Evolutionary conservation across 2,329 filamentous ascomycete species (phyloP), one percentile per base, ranked within the genome.

Genomic region (Colletotrichum plurivorum): DNA sequence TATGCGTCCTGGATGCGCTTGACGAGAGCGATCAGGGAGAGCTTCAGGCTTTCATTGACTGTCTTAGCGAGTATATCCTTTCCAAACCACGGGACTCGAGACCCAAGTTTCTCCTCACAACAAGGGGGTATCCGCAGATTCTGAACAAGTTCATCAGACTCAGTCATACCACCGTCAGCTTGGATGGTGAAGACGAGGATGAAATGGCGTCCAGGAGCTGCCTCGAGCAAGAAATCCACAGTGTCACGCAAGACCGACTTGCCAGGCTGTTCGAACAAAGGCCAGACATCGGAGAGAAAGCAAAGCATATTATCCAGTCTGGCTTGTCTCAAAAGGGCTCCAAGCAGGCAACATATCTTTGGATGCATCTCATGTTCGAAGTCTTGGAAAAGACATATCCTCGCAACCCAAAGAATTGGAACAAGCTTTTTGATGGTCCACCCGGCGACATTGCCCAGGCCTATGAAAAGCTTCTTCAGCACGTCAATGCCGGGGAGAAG

Each of bases 321-420:
- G 41, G 41, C 3, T 43, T 58, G 0, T 5, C 16, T 10, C 8
- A 36, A 8, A 27, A 48, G 0, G 9, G 41, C 1, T 13, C 15
- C 31, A 18, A 48, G 10, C 55, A 58, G 43, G 48, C 41, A 6
- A 58, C 41, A 1, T 48, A 58, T 20, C 25, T 58, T 10, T 58
- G 55, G 55, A 48, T 58, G 43, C 41, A 58, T 22, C 43, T 58
- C 15, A 48, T 58, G 41, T 39, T 58, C 18, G 41, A 48, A 13
- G 8, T 58, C 8, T 10, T 8, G 12, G 18, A 58, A 16, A 48
- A 48, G 3, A 31, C 10, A 2, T 13, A n/a, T 0, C 12, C 5
- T n/a, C 6, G 13, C 7, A 52, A 58, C 55, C 20, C 4, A 15
- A 16, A 18, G 27, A 31, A 58, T 2, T 58, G 55, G 55, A 5